A percentile compares a stretch with the other conserved stretches of the same genome.
These are phyloP conservation scores for Sugiyamaella chiloensis DNA, from an alignment of 805 yeast species.

Conservation along the genomic window DNA sequence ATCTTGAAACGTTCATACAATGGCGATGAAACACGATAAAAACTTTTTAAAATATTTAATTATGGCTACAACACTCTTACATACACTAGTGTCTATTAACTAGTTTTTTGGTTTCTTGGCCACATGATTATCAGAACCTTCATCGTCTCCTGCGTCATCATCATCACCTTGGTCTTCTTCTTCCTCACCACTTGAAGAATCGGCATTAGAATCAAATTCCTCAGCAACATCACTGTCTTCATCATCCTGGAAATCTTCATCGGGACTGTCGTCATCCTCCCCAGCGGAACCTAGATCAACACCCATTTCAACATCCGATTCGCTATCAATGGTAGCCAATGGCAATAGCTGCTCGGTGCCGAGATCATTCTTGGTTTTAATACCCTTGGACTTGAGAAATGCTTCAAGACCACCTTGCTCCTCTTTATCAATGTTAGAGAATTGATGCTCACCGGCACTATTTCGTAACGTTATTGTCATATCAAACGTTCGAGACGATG, in stretches of 20 bases:
- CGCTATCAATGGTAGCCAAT: constrained; percentile 66
- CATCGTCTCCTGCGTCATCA: constrained; percentile 22
- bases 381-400: constrained; percentile 71
- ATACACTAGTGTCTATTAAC: too few relatives aligned
- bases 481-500: constrained; percentile 87
- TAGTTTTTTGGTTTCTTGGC: constrained; percentile 25
- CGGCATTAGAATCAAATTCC: constrained; percentile 73
- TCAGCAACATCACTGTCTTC: constrained; percentile 70
- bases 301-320: constrained; percentile 43
- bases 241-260: constrained; percentile 75
- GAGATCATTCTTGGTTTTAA: constrained; percentile 83
- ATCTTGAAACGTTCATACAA: too few relatives aligned
- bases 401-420: constrained; percentile 80
- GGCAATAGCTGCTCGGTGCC: constrained; percentile 81
- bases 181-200: constrained; percentile 21
- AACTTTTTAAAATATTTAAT: too few relatives aligned
- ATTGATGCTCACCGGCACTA: constrained; percentile 67
- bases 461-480: constrained; percentile 70
- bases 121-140: constrained; percentile 19
- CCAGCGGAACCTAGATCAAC: constrained; percentile 70
- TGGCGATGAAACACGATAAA: too few relatives aligned
- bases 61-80: too few relatives aligned
- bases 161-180: constrained; percentile 29
- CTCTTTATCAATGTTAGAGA: constrained; percentile 85
- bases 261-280: constrained; percentile 64